Base-by-base conservation (phyloP, 352 stramenopile species). In the Globisporangium heterothallicum region DNA sequence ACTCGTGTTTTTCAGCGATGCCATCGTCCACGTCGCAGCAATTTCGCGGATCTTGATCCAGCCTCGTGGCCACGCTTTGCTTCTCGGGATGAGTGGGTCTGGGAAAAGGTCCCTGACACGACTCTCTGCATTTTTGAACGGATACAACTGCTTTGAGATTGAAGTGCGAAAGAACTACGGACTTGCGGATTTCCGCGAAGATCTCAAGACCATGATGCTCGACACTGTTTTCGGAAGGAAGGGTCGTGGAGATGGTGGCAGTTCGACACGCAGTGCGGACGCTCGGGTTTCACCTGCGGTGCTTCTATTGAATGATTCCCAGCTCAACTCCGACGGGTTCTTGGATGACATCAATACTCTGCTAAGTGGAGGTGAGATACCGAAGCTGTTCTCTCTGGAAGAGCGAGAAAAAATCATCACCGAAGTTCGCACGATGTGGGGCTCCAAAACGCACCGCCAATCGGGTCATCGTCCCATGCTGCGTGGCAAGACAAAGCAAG, bases 321-420 rank as follows among this genome's bases (percentile, higher is more conserved):
- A 96, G 53, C 65, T 96, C n/a, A 63, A 81, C 16, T 88, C 76
- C n/a, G 88, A 96, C 25, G 44, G 53, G 0, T 92, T 94, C 54
- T 53, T 97, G 3, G 86, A 95, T 46, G 89, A 93, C 50, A 68
- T 96, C 49, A 97, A 96, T 61, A 87, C 87, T 1, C 59, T 97
- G n/a, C 53, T 97, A 19, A 92, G 87, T 32, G 81, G 75, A 26
- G 88, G 78, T 8, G 70, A 91, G 13, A 92, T 97, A 18, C 86
- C 87, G 0, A 90, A 95, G 42, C 65, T 96, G 0, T 97, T 96
- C 38, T 52, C 73, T 0, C 54, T 85, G 9, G 87, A 97, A 45
- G 87, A 97, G 56, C 70, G 85, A 30, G 86, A 96, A 42, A 79
- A 72, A 18, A 86, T 95, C 25, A 74, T 95, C 22, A 74, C 56